phyloP scores from a whole-genome alignment of 441 rosid genomes.

The Oxalis stricta region DNA sequence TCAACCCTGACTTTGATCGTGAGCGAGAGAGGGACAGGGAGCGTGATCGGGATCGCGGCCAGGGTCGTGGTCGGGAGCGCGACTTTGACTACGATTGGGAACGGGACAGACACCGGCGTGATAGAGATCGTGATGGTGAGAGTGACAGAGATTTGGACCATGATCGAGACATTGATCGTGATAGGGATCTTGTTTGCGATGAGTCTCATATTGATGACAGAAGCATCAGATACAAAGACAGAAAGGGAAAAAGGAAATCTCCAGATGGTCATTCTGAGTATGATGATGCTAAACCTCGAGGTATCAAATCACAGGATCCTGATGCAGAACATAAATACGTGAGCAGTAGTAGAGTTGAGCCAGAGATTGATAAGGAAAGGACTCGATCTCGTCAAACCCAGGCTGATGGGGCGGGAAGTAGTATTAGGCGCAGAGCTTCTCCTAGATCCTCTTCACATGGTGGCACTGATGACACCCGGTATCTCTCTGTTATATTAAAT shows the following conservation, averaged over 20 bases:
- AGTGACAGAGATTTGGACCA: constrained; percentile 25
- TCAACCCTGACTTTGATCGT: constrained; percentile 12
- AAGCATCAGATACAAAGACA: constrained; percentile 44
- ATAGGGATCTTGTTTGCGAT: constrained; percentile 28
- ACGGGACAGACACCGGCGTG: constrained; percentile 20
- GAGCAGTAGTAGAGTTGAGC: constrained; percentile 36
- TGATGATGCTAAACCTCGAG: constrained; percentile 38
- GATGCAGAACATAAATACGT: constrained; percentile 35
- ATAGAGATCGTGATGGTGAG: constrained; percentile 17
- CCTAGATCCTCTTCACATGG: constrained; percentile 50
- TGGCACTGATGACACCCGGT: constrained; percentile 69
- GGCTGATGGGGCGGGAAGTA: constrained; percentile 18
- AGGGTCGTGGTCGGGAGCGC: constrained; percentile 16
- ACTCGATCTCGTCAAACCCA: constrained; percentile 49
- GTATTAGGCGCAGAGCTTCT: constrained; percentile 34
- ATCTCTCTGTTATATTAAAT: neutral
- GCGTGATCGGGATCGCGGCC: constrained; percentile 5
- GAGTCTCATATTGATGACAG: constrained; percentile 37
- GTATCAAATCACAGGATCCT: constrained; percentile 18
- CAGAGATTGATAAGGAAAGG: constrained; percentile 56
- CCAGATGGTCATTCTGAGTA: constrained; percentile 56
- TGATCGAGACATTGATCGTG: constrained; percentile 32
- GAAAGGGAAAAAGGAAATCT: constrained; percentile 59
- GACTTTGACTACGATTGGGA: constrained; percentile 26
- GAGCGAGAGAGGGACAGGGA: neutral